Evolutionary conservation across 208 protist genomes (phyloP).

Genomic region (Novymonas esmeraldas): DNA sequence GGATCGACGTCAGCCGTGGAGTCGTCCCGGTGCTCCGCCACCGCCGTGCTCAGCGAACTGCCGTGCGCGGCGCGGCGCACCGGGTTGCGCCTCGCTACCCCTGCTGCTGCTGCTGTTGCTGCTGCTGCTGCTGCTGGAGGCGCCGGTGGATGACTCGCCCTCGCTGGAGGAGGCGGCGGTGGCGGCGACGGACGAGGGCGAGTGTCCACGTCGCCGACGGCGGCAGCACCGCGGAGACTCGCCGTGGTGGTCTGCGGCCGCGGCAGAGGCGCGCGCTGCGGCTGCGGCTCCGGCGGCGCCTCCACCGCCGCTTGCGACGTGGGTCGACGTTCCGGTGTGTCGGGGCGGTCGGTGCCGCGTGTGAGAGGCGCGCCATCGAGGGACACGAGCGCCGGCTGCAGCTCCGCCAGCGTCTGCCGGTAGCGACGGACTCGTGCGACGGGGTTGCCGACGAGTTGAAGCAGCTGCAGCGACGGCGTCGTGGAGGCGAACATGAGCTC

Average conservation of each 20-base stretch:
- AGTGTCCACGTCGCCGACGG: too few species aligned
- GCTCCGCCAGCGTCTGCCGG: constrained; percentile 41
- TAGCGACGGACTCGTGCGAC: constrained; percentile 56
- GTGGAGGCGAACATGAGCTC: constrained; percentile 63
- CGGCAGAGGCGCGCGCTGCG: neutral
- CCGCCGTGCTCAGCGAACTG: too few species aligned
- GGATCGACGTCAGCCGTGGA: neutral
- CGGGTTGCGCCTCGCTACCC: neutral
- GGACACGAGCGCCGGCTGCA: constrained; percentile 54
- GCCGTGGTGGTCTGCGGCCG: too few species aligned
- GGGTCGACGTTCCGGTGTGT: too few species aligned
- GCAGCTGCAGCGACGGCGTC: constrained; percentile 55
- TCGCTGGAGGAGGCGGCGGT: too few species aligned
- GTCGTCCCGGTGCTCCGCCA: too few species aligned
- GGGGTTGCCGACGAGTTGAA: constrained; percentile 64
- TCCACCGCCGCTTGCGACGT: too few species aligned
- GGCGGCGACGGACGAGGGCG: too few species aligned
- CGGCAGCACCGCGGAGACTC: too few species aligned
- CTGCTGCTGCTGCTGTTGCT: neutral
- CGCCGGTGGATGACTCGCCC: too few species aligned
- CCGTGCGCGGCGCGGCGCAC: neutral
- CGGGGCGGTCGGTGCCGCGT: constrained; percentile 15
- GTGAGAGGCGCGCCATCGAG: constrained; percentile 72
- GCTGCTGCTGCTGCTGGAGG: too few species aligned
- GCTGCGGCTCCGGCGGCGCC: too few species aligned